Evolutionary conservation across 176 grass and related monocot species (phyloP).

Genomic region (Pontederia crassipes): DNA sequence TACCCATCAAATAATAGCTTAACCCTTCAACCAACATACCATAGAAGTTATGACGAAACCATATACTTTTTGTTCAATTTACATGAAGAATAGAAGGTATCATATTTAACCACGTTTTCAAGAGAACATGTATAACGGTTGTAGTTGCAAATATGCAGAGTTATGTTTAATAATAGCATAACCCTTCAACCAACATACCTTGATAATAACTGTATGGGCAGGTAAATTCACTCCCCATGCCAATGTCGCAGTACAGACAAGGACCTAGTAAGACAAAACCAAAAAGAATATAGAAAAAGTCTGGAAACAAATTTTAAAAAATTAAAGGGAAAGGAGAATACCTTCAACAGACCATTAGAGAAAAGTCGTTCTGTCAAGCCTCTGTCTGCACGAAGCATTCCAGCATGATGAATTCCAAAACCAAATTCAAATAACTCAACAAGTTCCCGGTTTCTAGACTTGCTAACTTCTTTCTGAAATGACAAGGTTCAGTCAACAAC

Average conservation of each 20-base stretch:
- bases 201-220: constrained; percentile 97
- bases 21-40: too few species aligned
- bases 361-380: constrained; percentile 81
- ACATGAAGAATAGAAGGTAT: background rate
- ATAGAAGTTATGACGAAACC: too few species aligned
- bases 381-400: constrained; percentile 92
- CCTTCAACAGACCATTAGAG: constrained; percentile 73
- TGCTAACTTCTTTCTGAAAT: constrained; percentile 78
- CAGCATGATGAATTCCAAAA: constrained; percentile 96
- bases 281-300: constrained; percentile 11
- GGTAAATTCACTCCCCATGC: constrained; percentile 98
- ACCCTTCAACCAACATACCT: constrained; percentile 29
- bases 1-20: too few species aligned
- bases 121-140: background rate
- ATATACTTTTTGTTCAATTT: background rate
- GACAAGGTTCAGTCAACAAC: constrained; percentile 22
- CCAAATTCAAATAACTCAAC: constrained; percentile 84
- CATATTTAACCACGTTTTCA: background rate
- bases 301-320: background rate
- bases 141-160: background rate
- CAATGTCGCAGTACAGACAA: constrained; percentile 98
- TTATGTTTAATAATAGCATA: constrained; percentile 9
- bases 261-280: constrained; percentile 45
- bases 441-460: constrained; percentile 89
- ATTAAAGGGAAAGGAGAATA: constrained; percentile 6